Evolutionary conservation across 2,329 filamentous ascomycete species (phyloP), one percentile per base, ranked within the genome.

Genomic region (Fusarium redolens): DNA sequence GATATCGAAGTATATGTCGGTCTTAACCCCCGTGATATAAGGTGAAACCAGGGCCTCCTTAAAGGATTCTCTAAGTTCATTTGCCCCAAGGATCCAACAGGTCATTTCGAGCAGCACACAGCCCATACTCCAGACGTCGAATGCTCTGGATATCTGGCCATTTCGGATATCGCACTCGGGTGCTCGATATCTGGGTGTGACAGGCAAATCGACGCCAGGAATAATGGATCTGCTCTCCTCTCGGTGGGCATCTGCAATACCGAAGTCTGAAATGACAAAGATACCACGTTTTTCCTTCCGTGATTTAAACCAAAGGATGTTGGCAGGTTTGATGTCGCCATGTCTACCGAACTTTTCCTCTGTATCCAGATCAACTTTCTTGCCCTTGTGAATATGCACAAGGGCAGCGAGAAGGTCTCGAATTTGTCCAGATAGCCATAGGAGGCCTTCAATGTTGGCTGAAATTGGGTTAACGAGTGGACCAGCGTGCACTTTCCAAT

Each of bases 281-380:
- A 25, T 8, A 0, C 48, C 48, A 5, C 47, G n/a, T 6, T 3
- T 17, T 17, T 51, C 48, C 7, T 35, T 51, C n/a, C 30, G 48
- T 10, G 48, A 51, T 18, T 30, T 51, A 8, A 51, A 51, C 48
- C 48, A 51, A 14, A 51, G 48, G 5, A 51, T 35, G 1, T 51
- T 51, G 17, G 48, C 48, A 5, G 48, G 48, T 3, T 51, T 51
- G 25, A 51, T 14, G 8, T 51, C 48, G 0, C 48, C 48, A 11
- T 51, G 48, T 7, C 48, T 51, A 6, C 48, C 11, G 3, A 51
- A 51, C 12, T 25, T 51, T 5, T 4, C 13, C 3, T 35, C 17
- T 1, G n/a, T 18, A 8, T 35, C 6, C 30, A 25, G 7, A 2
- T 25, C 12, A 0, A 6, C 5, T 0, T 51, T 51, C 14, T 1